Evolutionary conservation across 495 filamentous ascomycete species (phyloP), one percentile per base, ranked within the genome.

Genomic region (Aspergillus asperescens): DNA sequence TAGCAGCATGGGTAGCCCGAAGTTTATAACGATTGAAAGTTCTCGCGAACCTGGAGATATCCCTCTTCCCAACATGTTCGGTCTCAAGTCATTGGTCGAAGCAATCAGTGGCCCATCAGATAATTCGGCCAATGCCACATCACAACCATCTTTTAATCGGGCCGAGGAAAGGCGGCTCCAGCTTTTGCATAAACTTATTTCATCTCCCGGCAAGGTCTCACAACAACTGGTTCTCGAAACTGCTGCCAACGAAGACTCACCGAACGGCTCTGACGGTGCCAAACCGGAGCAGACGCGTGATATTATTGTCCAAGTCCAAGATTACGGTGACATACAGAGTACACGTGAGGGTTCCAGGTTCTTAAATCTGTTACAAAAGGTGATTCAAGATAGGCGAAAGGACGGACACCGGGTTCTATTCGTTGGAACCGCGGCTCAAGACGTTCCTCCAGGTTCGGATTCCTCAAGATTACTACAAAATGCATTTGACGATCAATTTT

Each of bases 221-320:
- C 47, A 44, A 7, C 27, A 57, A 20, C 8, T 61, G 3, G 15
- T 20, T 9, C 27, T 55, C 34, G 9, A 35, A 20, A 13, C 44
- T 5, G 22, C 25, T 12, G 43, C 51, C 13, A 50, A 37, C 20
- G 15, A 51, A 25, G 35, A 39, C 1, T 4, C 48, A 25, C 23
- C 54, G 24, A 51, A 54, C 15, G 18, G 34, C 6, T 37, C 56
- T 20, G 63, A 62, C 50, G 24, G 44, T 16, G 29, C 25, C 19
- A 57, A 59, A n/a, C 48, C 51, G 34, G 46, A 42, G n/a, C 57
- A 62, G 18, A 27, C 57, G 27, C 62, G 63, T 32, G 75, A 70
- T 32, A 62, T 76, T n/a, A 88, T 96, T 51, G 70, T 98, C 7
- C 85, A 90, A 42, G 67, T 97, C 8, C 81, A 85, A 57, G 90